Evolutionary conservation across 306 rosid genomes (phyloP).

Genomic region (Aeschynomene evenia): DNA sequence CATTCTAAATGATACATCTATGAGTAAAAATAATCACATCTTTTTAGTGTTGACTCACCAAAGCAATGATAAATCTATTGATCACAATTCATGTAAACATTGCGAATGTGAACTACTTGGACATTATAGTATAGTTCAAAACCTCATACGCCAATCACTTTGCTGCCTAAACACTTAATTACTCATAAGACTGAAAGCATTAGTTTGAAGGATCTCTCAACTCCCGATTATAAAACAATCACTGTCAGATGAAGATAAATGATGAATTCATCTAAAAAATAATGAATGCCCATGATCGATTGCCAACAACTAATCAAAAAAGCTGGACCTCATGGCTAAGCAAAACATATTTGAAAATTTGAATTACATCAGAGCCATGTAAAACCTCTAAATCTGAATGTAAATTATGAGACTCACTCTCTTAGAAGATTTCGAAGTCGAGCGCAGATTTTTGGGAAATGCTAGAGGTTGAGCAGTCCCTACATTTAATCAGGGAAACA

Average conservation of each 20-base stretch:
- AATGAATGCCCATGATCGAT: not conserved
- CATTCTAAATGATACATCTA: not conserved
- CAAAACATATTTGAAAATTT: not conserved
- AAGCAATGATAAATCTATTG: too few species aligned
- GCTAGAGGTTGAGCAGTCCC: constrained; percentile 48
- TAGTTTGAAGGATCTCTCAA: not conserved
- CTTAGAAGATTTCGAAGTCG: constrained; percentile 65
- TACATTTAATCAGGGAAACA: constrained; percentile 27
- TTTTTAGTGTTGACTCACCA: not conserved
- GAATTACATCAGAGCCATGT: not conserved
- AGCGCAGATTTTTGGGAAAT: constrained; percentile 42
- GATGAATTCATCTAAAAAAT: not conserved
- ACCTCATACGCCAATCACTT: not conserved
- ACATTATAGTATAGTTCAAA: not conserved
- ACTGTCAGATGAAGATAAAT: not conserved
- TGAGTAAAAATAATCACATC: too few species aligned
- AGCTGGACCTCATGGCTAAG: not conserved
- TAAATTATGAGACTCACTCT: constrained; percentile 43
- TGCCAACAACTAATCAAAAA: not conserved
- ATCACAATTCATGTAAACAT: not conserved
- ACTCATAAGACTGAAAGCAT: not conserved
- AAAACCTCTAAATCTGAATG: not conserved
- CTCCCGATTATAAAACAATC: not conserved
- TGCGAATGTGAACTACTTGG: not conserved
- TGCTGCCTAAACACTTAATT: not conserved